phyloP scores from a whole-genome alignment of 169 alveolate species.

The Plasmodium fragile region DNA sequence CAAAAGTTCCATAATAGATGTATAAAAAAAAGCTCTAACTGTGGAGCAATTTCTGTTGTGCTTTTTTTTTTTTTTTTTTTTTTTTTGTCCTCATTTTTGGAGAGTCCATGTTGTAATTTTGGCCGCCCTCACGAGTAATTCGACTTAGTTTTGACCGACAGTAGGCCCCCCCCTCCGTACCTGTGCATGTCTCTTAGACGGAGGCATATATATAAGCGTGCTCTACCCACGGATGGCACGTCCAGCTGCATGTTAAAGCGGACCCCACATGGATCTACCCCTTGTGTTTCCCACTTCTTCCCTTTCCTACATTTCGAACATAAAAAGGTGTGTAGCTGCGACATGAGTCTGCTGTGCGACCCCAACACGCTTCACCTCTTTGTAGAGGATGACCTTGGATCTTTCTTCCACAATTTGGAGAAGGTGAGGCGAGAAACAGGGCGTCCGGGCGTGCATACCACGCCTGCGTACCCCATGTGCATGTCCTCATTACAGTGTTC shows the following conservation, averaged over 20 bases:
- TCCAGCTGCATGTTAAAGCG: background rate
- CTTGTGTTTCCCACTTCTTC: background rate
- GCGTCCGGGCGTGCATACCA: background rate
- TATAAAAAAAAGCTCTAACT: too few species aligned
- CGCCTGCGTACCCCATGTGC: background rate
- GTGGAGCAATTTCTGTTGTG: background rate
- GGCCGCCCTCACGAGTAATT: too few species aligned
- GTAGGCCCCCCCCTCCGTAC: background rate
- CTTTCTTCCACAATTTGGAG: background rate
- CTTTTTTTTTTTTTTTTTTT: too few species aligned
- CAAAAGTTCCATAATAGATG: background rate
- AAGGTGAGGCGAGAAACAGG: background rate
- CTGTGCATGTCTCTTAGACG: background rate
- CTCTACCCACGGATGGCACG: background rate
- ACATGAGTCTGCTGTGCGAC: background rate
- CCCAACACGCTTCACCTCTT: background rate
- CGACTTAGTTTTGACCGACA: background rate
- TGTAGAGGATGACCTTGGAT: conserved; percentile 7
- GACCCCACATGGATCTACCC: background rate
- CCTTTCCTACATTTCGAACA: background rate
- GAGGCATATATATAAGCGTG: background rate
- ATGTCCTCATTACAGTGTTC: background rate
- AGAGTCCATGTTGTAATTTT: background rate
- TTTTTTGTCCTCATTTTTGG: background rate
- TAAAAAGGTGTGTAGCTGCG: background rate